Evolutionary conservation across 345 rosid genomes (phyloP).

Genomic region (Alliaria petiolata): DNA sequence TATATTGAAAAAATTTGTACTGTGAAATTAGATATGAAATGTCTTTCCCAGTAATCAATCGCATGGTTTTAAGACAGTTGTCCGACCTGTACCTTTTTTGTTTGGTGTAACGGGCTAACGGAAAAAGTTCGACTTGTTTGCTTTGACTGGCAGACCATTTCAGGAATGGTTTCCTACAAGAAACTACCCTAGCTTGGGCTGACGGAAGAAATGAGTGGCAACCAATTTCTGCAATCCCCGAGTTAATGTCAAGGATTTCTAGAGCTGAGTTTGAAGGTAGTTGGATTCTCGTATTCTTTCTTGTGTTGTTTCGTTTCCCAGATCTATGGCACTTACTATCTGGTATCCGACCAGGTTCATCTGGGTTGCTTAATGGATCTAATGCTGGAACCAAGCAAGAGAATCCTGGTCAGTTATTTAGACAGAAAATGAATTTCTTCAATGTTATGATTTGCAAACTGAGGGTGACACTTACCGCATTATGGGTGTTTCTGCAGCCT

Average conservation of each 20-base stretch:
- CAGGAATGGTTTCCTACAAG: conserved; percentile 63
- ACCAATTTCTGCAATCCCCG: conserved; percentile 69
- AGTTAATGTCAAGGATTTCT: conserved; percentile 47
- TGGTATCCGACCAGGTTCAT: conserved; percentile 4
- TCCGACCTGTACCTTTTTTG: conserved; percentile 41
- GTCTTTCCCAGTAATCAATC: conserved; percentile 18
- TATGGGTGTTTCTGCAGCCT: conserved; percentile 41
- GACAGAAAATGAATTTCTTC: not conserved
- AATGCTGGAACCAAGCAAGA: conserved; percentile 18
- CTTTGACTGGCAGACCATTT: conserved; percentile 76
- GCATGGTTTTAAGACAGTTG: conserved; percentile 42
- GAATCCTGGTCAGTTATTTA: conserved; percentile 9
- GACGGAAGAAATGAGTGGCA: conserved; percentile 87
- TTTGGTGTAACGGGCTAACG: conserved; percentile 33
- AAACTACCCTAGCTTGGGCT: conserved; percentile 75
- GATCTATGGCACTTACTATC: conserved; percentile 7
- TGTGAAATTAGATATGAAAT: not conserved
- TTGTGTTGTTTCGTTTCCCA: not conserved
- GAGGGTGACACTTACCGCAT: conserved; percentile 25
- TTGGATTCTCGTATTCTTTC: not conserved
- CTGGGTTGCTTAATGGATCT: conserved; percentile 24
- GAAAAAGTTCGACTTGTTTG: no score
- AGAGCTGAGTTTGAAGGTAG: conserved; percentile 18
- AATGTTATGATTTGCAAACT: not conserved
- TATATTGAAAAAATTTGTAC: not conserved